phyloP scores from a whole-genome alignment of 2,329 filamentous ascomycete species.

The Chaetomiaceae sp. region DNA sequence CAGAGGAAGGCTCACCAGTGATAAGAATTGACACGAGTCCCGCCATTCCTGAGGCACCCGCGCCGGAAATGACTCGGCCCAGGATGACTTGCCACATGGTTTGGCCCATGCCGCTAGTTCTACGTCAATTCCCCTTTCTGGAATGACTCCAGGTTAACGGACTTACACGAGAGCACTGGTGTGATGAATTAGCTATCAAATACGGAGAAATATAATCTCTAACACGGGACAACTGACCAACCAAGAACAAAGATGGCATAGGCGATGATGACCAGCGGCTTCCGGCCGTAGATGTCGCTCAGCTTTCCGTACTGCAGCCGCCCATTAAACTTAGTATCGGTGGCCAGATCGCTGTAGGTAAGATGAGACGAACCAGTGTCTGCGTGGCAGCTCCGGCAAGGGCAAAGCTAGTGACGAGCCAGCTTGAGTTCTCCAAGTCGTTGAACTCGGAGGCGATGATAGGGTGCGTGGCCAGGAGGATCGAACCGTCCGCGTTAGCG shows the following conservation, averaged over 20 bases:
- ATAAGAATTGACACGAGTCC: constrained; percentile 47
- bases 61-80: constrained; percentile 46
- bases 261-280: constrained; percentile 40
- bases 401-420: constrained; percentile 49
- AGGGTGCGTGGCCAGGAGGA: constrained; percentile 61
- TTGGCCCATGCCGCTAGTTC: constrained; percentile 35
- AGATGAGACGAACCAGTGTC: too few species aligned
- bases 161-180: constrained; percentile 30
- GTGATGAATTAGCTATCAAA: background rate
- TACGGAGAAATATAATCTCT: background rate
- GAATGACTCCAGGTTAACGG: too few species aligned
- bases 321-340: background rate
- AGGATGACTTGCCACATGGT: constrained; percentile 44
- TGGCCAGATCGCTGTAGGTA: background rate
- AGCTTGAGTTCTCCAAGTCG: constrained; percentile 49
- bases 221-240: constrained; percentile 33
- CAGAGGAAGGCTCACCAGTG: constrained; percentile 33
- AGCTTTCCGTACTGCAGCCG: constrained; percentile 45
- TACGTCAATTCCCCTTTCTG: background rate
- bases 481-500: constrained; percentile 55
- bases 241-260: constrained; percentile 46
- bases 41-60: constrained; percentile 46
- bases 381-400: constrained; percentile 47
- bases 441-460: constrained; percentile 56
- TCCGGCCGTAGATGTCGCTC: constrained; percentile 53